Evolutionary conservation across 805 yeast genomes (phyloP).

Genomic region (Ogataea populi-albae): DNA sequence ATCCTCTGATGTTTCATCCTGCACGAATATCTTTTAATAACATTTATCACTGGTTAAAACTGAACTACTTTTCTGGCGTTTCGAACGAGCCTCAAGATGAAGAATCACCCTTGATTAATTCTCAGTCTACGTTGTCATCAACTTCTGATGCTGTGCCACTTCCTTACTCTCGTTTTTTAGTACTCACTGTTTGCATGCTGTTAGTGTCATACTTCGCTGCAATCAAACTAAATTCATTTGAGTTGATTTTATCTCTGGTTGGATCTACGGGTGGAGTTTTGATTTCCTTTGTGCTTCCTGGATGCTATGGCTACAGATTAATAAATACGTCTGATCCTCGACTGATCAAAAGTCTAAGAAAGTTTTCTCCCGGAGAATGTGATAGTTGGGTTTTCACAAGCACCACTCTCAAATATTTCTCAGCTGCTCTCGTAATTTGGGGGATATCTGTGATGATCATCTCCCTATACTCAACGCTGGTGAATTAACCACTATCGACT

Average conservation of each 20-base stretch:
- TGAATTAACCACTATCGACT: background rate
- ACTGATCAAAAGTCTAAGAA: slow-evolving; percentile 12
- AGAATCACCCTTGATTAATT: slow-evolving; percentile 4
- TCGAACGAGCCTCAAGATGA: slow-evolving; percentile 3
- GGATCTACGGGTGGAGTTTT: slow-evolving; percentile 85
- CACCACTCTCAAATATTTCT: slow-evolving; percentile 13
- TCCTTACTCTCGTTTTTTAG: slow-evolving; percentile 43
- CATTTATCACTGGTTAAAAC: slow-evolving; percentile 46
- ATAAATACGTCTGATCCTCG: slow-evolving; percentile 32
- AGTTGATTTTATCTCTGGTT: slow-evolving; percentile 65
- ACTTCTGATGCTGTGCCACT: slow-evolving; percentile 35
- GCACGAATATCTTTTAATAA: slow-evolving; percentile 72
- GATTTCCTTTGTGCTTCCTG: slow-evolving; percentile 75
- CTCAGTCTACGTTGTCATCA: background rate
- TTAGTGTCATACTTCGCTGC: slow-evolving; percentile 54
- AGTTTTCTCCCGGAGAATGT: slow-evolving; percentile 25
- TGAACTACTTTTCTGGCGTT: background rate
- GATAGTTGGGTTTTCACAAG: slow-evolving; percentile 22
- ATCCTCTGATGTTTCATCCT: slow-evolving; percentile 80
- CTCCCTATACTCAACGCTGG: slow-evolving; percentile 48
- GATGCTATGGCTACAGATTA: slow-evolving; percentile 65
- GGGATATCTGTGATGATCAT: slow-evolving; percentile 54
- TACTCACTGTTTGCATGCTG: slow-evolving; percentile 48
- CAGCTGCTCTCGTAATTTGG: slow-evolving; percentile 48
- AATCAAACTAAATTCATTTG: slow-evolving; percentile 58